Evolutionary conservation across 371 early-diverging fungal species (phyloP).

Genomic region (Circinella minor): DNA sequence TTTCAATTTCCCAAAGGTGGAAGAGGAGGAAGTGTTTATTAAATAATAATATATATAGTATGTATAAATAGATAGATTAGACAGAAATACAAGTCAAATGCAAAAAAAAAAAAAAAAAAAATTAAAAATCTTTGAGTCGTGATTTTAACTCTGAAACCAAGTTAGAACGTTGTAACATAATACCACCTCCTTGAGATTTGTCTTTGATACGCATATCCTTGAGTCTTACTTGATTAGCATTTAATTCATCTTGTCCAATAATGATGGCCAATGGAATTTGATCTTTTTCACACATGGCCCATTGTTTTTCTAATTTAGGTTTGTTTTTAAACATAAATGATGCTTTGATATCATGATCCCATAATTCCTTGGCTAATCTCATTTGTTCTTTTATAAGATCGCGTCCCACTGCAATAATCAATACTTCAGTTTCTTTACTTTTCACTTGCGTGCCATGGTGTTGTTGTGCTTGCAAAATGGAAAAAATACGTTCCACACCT

Average conservation of each 20-base stretch:
- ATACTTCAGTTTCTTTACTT: slow-evolving; percentile 87
- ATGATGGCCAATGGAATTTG: slow-evolving; percentile 91
- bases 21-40: too few species aligned
- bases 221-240: slow-evolving; percentile 78
- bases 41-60: too few species aligned
- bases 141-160: slow-evolving; percentile 70
- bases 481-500: slow-evolving; percentile 98
- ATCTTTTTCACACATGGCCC: slow-evolving; percentile 81
- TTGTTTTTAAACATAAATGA: slow-evolving; percentile 91
- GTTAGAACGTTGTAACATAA: slow-evolving; percentile 59
- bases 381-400: slow-evolving; percentile 95
- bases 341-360: slow-evolving; percentile 86
- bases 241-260: slow-evolving; percentile 86
- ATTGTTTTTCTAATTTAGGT: slow-evolving; percentile 85
- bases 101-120: too few species aligned
- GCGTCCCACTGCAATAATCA: slow-evolving; percentile 86
- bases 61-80: too few species aligned
- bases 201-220: slow-evolving; percentile 83
- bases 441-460: slow-evolving; percentile 68
- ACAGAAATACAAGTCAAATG: too few species aligned
- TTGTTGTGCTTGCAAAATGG: slow-evolving; percentile 77
- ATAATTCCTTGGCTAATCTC: slow-evolving; percentile 82
- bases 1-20: too few species aligned
- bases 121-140: slow-evolving; percentile 22
- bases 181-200: slow-evolving; percentile 65